These are phyloP conservation scores for Gossypium bickii DNA, from an alignment of 345 rosid genomes.

Conservation along the genomic window DNA sequence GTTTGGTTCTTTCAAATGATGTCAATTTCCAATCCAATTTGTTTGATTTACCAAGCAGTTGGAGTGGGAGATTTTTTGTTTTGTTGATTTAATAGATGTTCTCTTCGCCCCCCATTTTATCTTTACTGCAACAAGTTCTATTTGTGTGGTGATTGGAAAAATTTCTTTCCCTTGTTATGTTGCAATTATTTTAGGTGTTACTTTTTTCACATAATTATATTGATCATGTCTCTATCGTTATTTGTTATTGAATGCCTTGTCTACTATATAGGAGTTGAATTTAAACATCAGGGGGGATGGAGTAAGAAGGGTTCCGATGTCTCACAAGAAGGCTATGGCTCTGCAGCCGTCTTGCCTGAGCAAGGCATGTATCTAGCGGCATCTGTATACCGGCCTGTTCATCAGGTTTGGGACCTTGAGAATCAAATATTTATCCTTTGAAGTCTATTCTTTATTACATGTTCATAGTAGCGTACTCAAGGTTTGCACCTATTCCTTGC, in stretches of 20 bases:
- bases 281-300: conserved; percentile 96
- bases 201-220: neutral
- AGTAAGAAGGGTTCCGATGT: conserved; percentile 73
- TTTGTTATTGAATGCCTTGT: neutral
- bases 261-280: conserved; percentile 52
- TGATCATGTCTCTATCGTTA: neutral
- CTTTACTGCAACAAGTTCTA: neutral
- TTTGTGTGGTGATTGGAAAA: neutral
- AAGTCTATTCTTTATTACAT: conserved; percentile 3
- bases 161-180: neutral
- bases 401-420: conserved; percentile 54
- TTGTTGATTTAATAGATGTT: neutral
- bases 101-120: neutral
- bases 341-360: conserved; percentile 95
- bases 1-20: neutral
- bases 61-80: neutral
- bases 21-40: neutral
- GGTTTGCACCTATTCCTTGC: neutral
- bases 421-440: conserved; percentile 6
- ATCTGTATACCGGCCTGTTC: conserved; percentile 88
- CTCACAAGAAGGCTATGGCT: conserved; percentile 90
- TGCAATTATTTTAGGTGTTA: neutral
- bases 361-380: conserved; percentile 98
- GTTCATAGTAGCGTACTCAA: neutral
- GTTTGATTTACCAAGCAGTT: neutral